These are phyloP conservation scores for Penicillium malachiteum DNA, from an alignment of 495 filamentous ascomycete species.

Conservation along the genomic window DNA sequence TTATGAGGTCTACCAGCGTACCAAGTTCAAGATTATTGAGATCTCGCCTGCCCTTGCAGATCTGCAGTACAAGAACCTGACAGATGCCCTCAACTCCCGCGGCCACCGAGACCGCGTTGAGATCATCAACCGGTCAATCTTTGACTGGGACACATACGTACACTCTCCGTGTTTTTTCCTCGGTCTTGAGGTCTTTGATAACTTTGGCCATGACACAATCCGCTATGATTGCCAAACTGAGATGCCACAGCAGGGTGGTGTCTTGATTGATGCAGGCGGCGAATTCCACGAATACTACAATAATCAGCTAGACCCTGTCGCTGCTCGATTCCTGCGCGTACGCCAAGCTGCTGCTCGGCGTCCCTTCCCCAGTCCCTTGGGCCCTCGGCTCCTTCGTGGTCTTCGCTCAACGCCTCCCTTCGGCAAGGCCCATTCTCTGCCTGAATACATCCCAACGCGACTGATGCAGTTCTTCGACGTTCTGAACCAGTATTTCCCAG, in stretches of 20 bases:
- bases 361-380: conserved; percentile 55
- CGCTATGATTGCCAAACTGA: conserved; percentile 79
- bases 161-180: conserved; percentile 95
- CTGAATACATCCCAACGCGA: conserved; percentile 91
- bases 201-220: conserved; percentile 92
- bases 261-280: conserved; percentile 79
- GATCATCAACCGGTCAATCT: conserved; percentile 91
- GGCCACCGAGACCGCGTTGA: conserved; percentile 85
- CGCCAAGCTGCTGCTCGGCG: conserved; percentile 63
- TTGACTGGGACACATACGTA: conserved; percentile 85
- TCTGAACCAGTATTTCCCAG: conserved; percentile 79
- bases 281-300: conserved; percentile 95
- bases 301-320: conserved; percentile 74
- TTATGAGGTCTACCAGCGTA: conserved; percentile 89
- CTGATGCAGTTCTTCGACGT: conserved; percentile 97
- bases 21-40: conserved; percentile 93
- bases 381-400: conserved; percentile 53
- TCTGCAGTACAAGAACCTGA: conserved; percentile 71
- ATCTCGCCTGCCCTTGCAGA: conserved; percentile 78
- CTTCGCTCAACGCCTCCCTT: conserved; percentile 64
- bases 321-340: conserved; percentile 75
- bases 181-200: conserved; percentile 98
- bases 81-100: conserved; percentile 57
- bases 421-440: conserved; percentile 65
- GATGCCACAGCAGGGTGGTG: conserved; percentile 76